Conservation (phyloP, 2,329 filamentous ascomycete species). For the Neoscytalidium dimidiatum region DNA sequence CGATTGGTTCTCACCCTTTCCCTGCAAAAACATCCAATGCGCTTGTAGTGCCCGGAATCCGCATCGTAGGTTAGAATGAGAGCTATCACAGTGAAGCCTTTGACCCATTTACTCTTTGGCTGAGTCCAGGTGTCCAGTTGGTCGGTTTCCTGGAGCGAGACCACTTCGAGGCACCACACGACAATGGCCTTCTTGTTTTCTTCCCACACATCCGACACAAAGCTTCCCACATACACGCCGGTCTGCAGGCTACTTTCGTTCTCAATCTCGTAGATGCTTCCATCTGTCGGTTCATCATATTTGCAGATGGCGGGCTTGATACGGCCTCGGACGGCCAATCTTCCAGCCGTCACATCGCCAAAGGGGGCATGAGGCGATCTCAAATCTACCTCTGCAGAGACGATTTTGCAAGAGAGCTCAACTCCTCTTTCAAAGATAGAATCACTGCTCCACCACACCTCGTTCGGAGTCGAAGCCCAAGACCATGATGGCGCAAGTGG, state of each 20-base stretch:
- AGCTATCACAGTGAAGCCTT: not conserved
- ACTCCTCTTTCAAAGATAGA: not conserved
- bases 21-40: not conserved
- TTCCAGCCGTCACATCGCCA: not conserved
- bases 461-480: not conserved
- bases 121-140: too few species aligned
- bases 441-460: not conserved
- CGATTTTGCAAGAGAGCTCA: not conserved
- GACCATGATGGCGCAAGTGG: not conserved
- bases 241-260: not conserved
- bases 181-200: not conserved
- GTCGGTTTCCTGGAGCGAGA: not conserved
- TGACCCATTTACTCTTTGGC: not conserved
- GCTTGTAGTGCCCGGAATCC: not conserved
- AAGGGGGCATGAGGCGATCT: not conserved
- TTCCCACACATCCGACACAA: not conserved
- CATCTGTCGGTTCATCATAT: not conserved
- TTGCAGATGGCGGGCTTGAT: not conserved
- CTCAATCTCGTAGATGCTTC: fast-evolving
- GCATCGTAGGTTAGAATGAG: not conserved
- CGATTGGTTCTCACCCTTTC: too few species aligned
- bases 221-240: fast-evolving
- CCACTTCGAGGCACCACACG: not conserved
- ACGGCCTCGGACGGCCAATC: not conserved
- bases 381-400: not conserved